Evolutionary conservation across 345 rosid genomes (phyloP).

Genomic region (Linum lewisii): DNA sequence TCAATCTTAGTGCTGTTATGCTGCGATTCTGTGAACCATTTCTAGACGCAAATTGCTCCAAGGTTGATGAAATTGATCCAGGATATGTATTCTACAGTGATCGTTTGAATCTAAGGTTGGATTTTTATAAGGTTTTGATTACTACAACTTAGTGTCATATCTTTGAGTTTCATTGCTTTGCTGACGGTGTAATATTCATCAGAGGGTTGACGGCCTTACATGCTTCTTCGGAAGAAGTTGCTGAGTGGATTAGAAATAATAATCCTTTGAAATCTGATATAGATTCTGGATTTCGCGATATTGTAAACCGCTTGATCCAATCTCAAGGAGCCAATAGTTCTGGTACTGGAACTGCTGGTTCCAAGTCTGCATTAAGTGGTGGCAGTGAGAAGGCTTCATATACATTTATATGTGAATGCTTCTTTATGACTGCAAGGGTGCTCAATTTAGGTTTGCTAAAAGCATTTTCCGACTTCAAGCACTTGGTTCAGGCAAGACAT

Average conservation of each 20-base stretch:
- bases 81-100: slow-evolving; percentile 57
- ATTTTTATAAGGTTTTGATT: not conserved
- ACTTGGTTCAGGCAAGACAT: slow-evolving; percentile 76
- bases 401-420: slow-evolving; percentile 86
- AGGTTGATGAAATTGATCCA: slow-evolving; percentile 82
- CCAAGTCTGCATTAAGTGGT: slow-evolving; percentile 30
- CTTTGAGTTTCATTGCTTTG: slow-evolving; percentile 11
- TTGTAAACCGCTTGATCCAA: slow-evolving; percentile 48
- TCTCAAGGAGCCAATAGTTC: slow-evolving; percentile 79
- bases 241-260: slow-evolving; percentile 62
- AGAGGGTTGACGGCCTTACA: slow-evolving; percentile 84
- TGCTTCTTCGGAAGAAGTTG: slow-evolving; percentile 90
- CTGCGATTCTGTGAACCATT: slow-evolving; percentile 89
- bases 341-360: slow-evolving; percentile 28
- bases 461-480: slow-evolving; percentile 96
- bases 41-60: slow-evolving; percentile 65
- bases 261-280: slow-evolving; percentile 21
- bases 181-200: slow-evolving; percentile 12
- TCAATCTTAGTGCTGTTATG: slow-evolving; percentile 92
- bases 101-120: slow-evolving; percentile 79
- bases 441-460: slow-evolving; percentile 89
- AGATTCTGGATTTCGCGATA: slow-evolving; percentile 26
- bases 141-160: slow-evolving; percentile 7
- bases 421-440: slow-evolving; percentile 97
- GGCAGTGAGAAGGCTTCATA: slow-evolving; percentile 38